A percentile compares a stretch with the other conserved stretches of the same genome.
phyloP scores from a whole-genome alignment of 345 rosid genomes.

The Crucihimalaya himalaica region DNA sequence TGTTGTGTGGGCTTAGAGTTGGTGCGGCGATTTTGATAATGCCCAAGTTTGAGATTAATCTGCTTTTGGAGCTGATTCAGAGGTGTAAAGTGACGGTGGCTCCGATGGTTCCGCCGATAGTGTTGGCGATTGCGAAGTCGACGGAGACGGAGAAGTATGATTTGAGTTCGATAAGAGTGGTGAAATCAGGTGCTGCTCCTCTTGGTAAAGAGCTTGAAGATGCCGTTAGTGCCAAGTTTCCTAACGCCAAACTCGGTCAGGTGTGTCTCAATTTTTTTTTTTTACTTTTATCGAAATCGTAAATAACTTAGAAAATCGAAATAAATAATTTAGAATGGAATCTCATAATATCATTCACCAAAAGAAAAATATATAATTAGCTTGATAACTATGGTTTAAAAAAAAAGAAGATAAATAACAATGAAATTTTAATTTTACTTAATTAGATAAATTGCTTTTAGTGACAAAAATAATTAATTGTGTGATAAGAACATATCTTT shows the following conservation, averaged over 20 bases:
- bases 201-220: constrained; percentile 94
- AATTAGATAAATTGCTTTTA: too few relatives aligned
- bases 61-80: constrained; percentile 57
- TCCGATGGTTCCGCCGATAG: constrained; percentile 83
- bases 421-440: too few relatives aligned
- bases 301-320: background rate
- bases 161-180: constrained; percentile 61
- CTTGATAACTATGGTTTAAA: too few relatives aligned
- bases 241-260: constrained; percentile 88
- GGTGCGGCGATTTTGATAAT: constrained; percentile 84
- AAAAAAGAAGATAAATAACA: too few relatives aligned
- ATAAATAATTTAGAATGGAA: background rate
- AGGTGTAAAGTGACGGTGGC: constrained; percentile 71
- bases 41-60: constrained; percentile 73
- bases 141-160: constrained; percentile 65
- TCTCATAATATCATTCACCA: background rate
- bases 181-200: constrained; percentile 89
- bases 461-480: too few relatives aligned
- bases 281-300: background rate
- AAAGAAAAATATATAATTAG: background rate
- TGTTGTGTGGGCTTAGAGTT: constrained; percentile 75
- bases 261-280: constrained; percentile 36
- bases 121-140: constrained; percentile 65
- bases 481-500: too few relatives aligned
- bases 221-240: constrained; percentile 62